Percentiles rank a stretch among this genome's conserved stretches.
These are phyloP conservation scores for Larix kaempferi DNA, from an alignment of 75 land plant species.

Conservation along the genomic window DNA sequence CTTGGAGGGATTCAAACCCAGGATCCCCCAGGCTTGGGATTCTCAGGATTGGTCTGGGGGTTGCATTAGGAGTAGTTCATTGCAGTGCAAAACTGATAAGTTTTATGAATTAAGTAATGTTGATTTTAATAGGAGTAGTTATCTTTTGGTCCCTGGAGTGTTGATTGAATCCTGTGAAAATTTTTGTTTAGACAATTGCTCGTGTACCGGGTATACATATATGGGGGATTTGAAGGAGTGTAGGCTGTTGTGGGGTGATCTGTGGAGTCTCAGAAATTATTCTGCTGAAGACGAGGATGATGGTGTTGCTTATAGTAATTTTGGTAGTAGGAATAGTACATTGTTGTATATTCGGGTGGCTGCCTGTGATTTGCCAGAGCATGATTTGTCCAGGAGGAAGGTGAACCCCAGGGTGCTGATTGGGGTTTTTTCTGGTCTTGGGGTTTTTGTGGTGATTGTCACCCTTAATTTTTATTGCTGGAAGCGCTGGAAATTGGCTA, in stretches of 20 bases:
- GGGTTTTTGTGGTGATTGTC: no score
- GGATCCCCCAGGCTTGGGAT: slow-evolving; percentile 10
- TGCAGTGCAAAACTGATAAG: slow-evolving; percentile 10
- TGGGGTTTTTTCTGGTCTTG: no score
- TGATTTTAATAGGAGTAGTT: not conserved
- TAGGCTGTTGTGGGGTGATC: slow-evolving; percentile 8
- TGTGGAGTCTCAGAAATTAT: slow-evolving; percentile 9
- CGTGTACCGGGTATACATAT: slow-evolving; percentile 32
- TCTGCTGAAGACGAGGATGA: not conserved
- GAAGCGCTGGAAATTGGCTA: no score
- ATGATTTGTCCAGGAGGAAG: not conserved
- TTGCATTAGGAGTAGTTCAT: slow-evolving; percentile 13
- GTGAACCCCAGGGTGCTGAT: not conserved
- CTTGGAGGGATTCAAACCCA: slow-evolving; percentile 17
- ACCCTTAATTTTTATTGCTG: no score
- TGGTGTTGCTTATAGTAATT: not conserved
- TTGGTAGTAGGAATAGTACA: not conserved
- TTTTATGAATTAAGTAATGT: slow-evolving; percentile 2
- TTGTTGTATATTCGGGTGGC: slow-evolving; percentile 3
- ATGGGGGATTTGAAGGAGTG: slow-evolving; percentile 5
- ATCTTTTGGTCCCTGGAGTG: not conserved
- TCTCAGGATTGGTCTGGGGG: slow-evolving; percentile 10
- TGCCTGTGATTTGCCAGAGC: not conserved
- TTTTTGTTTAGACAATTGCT: slow-evolving; percentile 33
- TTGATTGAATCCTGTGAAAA: slow-evolving; percentile 2